Base-by-base conservation (phyloP, 2,329 filamentous ascomycete genomes). In the Hirsutella thompsonii region DNA sequence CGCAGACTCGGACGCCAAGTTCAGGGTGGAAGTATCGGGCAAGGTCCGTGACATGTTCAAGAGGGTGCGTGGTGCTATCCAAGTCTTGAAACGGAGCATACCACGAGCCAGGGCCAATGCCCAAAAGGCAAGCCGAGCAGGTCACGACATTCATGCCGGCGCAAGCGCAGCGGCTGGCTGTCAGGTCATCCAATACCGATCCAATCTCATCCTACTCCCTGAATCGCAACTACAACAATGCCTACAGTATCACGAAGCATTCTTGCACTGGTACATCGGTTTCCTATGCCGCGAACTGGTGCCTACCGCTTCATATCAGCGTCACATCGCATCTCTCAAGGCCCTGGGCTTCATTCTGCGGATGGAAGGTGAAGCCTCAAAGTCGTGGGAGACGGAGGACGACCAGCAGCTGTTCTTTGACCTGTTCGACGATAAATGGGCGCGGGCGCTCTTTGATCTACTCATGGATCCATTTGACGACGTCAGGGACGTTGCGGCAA, bases 391-490 rank as follows among this genome's bases (percentile, higher is more conserved):
- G 40, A 60, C 61, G 1, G 42, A 48, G 30, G 59, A 61, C 40
- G 59, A 68, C 49, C 66, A 59, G 50, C 48, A 43, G 40, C 55
- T 59, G 13, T 63, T 66, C 41, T 67, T 64, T 37, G 55, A 63
- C 37, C 50, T 61, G 2, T 60, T 70, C 45, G 69, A 74, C 37
- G 48, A 51, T 3, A 66, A 59, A 0, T 76, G 81, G 63, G 60
- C 76, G 10, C 69, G 82, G 37, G 67, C 79, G 4, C 64, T 96
- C 6, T 64, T 89, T 13, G 87, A 94, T 56, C 72, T 94, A 19
- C 62, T 94, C 8, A 69, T 94, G 54, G 85, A 98, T 52, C 86
- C 90, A 0, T 98, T 94, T 53, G 92, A 96, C 43, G 92, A 98
- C 58, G 83, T 96, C 4, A 74, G 90, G 49, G 76, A 73, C 35